Percentiles rank a stretch among this genome's conserved stretches.
Evolutionary conservation across 2,329 filamentous ascomycete species (phyloP).

Genomic region (Aspergillus brasiliensis): DNA sequence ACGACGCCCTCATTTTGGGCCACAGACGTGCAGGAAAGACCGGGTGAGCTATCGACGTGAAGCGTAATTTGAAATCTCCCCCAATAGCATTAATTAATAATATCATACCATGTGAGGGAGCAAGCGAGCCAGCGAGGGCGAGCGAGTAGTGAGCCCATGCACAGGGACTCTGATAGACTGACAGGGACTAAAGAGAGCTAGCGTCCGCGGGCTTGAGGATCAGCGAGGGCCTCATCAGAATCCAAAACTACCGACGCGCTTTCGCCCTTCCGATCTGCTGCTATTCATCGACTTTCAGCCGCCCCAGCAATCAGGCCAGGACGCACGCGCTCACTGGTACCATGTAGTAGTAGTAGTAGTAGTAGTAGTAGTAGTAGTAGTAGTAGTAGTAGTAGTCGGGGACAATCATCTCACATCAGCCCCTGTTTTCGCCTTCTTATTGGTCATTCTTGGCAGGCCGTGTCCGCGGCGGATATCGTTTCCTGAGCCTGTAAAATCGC

Average conservation of each 20-base stretch:
- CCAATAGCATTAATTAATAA: not conserved
- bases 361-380: no score
- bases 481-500: not conserved
- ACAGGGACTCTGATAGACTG: not conserved
- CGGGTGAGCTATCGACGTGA: not conserved
- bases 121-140: not conserved
- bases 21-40: not conserved
- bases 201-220: not conserved
- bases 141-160: not conserved
- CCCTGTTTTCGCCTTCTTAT: not conserved
- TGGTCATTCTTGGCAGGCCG: not conserved
- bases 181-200: not conserved
- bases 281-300: not conserved
- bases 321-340: not conserved
- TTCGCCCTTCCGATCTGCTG: not conserved
- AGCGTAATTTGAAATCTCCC: not conserved
- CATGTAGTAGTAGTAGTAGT: not conserved
- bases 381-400: no score
- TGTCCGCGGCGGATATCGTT: not conserved
- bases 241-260: not conserved
- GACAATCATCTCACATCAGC: not conserved
- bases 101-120: not conserved
- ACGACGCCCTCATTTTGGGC: not conserved
- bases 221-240: not conserved
- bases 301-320: not conserved